Conservation (phyloP, 2,329 filamentous ascomycete species). For the Beauveria varroae region DNA sequence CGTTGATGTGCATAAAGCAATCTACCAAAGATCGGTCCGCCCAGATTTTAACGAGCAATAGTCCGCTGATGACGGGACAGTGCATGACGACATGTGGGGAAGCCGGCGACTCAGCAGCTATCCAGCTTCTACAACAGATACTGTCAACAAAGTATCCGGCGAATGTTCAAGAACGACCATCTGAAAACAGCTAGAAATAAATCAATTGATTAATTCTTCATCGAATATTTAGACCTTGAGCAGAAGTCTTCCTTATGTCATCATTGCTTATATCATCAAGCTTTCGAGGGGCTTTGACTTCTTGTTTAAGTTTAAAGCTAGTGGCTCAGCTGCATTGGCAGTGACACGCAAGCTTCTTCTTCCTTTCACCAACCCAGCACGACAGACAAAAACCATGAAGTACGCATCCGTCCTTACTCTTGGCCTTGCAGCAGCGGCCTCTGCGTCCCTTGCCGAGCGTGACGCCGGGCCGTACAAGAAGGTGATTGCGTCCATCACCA, state of each 20-base stretch:
- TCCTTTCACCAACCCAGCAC: not conserved
- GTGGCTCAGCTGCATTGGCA: not conserved
- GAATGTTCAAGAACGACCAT: not conserved
- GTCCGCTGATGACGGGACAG: too few relatives aligned
- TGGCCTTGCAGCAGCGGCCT: slow-evolving; percentile 1
- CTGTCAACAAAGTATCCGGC: not conserved
- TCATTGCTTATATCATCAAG: not conserved
- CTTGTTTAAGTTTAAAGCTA: not conserved
- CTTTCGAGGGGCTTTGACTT: not conserved
- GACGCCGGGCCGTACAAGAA: slow-evolving; percentile 7
- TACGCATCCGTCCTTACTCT: not conserved
- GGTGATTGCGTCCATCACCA: slow-evolving; percentile 8
- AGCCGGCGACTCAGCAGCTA: too few relatives aligned
- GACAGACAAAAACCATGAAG: not conserved
- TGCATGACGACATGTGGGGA: too few relatives aligned
- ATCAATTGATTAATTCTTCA: not conserved
- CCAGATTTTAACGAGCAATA: too few relatives aligned
- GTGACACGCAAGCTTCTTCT: not conserved
- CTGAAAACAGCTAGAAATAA: too few relatives aligned
- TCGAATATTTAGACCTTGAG: not conserved
- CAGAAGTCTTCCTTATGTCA: not conserved
- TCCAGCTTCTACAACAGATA: not conserved
- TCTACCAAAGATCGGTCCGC: too few relatives aligned
- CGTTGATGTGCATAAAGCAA: too few relatives aligned
- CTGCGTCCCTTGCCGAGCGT: slow-evolving; percentile 4